Base-by-base conservation (phyloP, 805 yeast genomes). In the Candida sakaeoensis region DNA sequence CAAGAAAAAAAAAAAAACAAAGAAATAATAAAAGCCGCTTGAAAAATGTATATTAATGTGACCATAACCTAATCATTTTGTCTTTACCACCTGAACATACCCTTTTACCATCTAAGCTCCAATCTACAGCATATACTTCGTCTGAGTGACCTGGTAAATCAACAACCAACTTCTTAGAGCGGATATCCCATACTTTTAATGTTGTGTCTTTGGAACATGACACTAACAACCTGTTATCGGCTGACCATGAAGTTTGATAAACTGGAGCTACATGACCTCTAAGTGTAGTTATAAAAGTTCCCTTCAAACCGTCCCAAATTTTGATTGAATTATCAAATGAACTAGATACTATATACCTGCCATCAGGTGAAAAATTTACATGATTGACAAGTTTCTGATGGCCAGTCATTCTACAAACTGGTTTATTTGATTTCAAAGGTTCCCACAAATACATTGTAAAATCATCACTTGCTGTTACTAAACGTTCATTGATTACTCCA, bases 81-180 rank as follows among this genome's bases (percentile, higher is more conserved):
- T 93, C 99, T 57, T 89, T 90, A 38, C 99, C 98, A 15, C 98
- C 99, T 58, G 96, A 86, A n/a, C 91, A 95, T 9, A 93, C 98
- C 49, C 82, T 74, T 48, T 77, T 77, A 33, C 99, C 99, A 58
- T 93, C 99, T 41, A 84, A 79, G 68, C 96, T 86, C 99, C 99
- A 93, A 54, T 93, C 99, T 3, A 93, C 96, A 0, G 97, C 95
- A 58, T 79, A 93, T 1, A 93, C 96, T 63, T 93, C 99, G 55
- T 93, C 99, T 12, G 81, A 69, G 57, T 93, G 99, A 1, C 99
- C 99, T 0, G 99, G 99, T 43, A 93, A 74, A 61, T 93, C 99
- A 13, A 83, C 87, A 43, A 80, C 75, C 41, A 93, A 68, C 57
- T 91, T 91, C 47, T 83, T 74, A 3, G 96, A 85, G 53, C 85